Percentiles rank a stretch among this genome's conserved stretches.
Conservation (phyloP, 768 basidiomycete genomes). For the Mycena vitilis region DNA sequence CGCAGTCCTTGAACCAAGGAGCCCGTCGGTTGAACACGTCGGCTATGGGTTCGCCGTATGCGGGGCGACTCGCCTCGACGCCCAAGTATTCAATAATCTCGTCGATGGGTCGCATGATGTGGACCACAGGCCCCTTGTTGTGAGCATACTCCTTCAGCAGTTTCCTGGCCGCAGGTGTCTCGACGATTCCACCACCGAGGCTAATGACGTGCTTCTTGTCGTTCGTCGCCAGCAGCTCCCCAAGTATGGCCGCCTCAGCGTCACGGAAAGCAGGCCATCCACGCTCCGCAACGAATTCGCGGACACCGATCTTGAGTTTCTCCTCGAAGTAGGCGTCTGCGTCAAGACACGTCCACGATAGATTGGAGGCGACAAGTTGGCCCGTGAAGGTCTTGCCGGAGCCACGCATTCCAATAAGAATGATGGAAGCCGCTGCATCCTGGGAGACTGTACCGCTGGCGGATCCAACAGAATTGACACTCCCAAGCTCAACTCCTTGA, state of each 20-base stretch:
- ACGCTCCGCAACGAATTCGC: constrained; percentile 80
- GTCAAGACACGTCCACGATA: constrained; percentile 82
- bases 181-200: constrained; percentile 95
- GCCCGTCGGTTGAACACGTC: constrained; percentile 86
- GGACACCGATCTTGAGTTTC: constrained; percentile 69
- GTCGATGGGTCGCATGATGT: constrained; percentile 82
- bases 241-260: constrained; percentile 78
- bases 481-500: constrained; percentile 82
- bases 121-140: constrained; percentile 79
- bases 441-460: constrained; percentile 51
- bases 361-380: constrained; percentile 74
- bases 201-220: constrained; percentile 80
- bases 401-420: constrained; percentile 96
- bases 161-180: constrained; percentile 80
- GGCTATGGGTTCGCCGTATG: constrained; percentile 87
- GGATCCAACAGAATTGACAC: constrained; percentile 53
- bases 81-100: constrained; percentile 87
- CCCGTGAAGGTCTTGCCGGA: constrained; percentile 95
- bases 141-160: constrained; percentile 74
- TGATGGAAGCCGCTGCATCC: constrained; percentile 65
- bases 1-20: constrained; percentile 89
- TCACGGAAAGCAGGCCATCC: constrained; percentile 94
- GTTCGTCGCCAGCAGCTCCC: constrained; percentile 71
- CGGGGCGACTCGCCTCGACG: constrained; percentile 82
- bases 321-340: constrained; percentile 85